These are phyloP conservation scores for Lathyrus aphaca DNA, from an alignment of 306 rosid species.

Conservation along the genomic window DNA sequence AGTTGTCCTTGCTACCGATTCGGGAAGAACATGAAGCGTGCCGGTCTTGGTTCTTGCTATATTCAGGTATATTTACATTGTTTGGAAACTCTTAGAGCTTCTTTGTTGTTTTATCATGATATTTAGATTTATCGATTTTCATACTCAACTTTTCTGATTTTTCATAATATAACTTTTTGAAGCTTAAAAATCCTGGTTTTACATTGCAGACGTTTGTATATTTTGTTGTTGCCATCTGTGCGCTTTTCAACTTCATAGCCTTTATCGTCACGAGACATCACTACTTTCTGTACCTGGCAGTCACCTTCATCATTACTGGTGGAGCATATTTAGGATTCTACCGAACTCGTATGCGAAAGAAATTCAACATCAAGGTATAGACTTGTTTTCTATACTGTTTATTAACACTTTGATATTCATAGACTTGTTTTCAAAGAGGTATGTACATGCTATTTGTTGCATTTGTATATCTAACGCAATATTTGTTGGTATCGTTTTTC, in stretches of 20 bases:
- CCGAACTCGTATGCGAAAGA: conserved; percentile 80
- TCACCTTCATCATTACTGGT: conserved; percentile 59
- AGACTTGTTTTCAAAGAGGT: not conserved
- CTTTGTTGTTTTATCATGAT: conserved; percentile 11
- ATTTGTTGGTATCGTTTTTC: conserved; percentile 29
- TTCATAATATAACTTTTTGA: conserved; percentile 19
- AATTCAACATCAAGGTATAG: conserved; percentile 91
- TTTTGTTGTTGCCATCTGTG: conserved; percentile 55
- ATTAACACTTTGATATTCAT: conserved; percentile 1
- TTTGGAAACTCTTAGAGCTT: conserved; percentile 4
- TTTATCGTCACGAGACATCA: conserved; percentile 60
- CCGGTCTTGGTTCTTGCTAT: conserved; percentile 81
- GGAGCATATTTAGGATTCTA: conserved; percentile 84
- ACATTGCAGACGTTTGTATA: conserved; percentile 69
- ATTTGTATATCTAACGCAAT: conserved; percentile 21
- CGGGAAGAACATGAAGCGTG: conserved; percentile 94
- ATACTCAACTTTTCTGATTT: not conserved
- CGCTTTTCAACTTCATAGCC: conserved; percentile 65
- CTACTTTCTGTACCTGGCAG: conserved; percentile 70
- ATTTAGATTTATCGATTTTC: conserved; percentile 12
- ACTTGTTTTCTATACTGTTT: conserved; percentile 6
- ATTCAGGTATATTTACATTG: conserved; percentile 61
- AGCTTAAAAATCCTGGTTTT: conserved; percentile 26
- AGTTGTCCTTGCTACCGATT: conserved; percentile 96
- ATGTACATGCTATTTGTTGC: not conserved